Evolutionary conservation across 352 stramenopile species (phyloP), one percentile per base, ranked within the genome.

Genomic region (Phytophthora foliorum): DNA sequence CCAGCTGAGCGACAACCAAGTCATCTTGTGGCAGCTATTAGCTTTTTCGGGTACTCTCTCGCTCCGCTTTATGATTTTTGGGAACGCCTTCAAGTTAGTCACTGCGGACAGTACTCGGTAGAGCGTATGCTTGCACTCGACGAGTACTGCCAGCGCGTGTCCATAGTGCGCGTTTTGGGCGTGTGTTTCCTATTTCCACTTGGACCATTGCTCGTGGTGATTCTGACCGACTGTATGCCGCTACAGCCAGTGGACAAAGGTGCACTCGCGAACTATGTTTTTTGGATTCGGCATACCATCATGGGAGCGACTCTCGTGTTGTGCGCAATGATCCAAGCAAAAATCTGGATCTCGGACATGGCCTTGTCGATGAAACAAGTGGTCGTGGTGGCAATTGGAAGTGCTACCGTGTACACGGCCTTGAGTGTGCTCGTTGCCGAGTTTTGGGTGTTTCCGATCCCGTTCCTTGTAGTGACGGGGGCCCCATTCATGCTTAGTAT

Each of bases 371-470:
- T 51, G 17, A 55, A 48, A 21, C 60, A 69, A 16, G 61, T 78
- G 17, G 3, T 62, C 1, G n/a, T 49, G 0, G 45, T 78, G 13
- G 55, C 70, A 19, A 58, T 67, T 24, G 25, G 9, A 2, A 63
- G 29, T 10, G 42, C 66, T 0, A 22, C n/a, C 0, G 8, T 75
- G 6, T 72, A 72, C 49, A 63, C 64, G 1, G 55, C 66, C 4
- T 19, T 45, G 13, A 69, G 57, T 36, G 42, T 87, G 2, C 19
- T 76, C 0, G 19, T 81, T 32, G 63, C 62, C 6, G 55, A 52
- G 9, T 31, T 56, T 1, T 84, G 80, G 77, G 57, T 67, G 0
- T 88, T 80, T 29, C 77, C 73, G 0, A 70, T 84, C 8, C 77
- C 80, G 9, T 86, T 86, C 50, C 59, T 75, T 2, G 50, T 77